phyloP scores from a whole-genome alignment of 1,284 basidiomycete genomes.

The Vanrija sp. region DNA sequence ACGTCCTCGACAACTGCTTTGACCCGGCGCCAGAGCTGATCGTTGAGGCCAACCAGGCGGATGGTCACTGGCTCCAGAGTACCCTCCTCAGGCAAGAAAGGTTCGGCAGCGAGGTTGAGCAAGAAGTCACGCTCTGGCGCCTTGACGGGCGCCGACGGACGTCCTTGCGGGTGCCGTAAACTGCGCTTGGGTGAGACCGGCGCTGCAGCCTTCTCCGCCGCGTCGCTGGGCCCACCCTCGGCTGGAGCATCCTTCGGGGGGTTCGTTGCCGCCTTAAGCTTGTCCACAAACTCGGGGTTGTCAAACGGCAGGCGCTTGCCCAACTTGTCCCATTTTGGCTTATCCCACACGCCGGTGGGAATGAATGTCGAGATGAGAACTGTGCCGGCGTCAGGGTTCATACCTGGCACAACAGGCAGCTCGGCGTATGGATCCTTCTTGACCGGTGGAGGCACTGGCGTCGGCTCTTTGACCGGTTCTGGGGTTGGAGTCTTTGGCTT shows the following conservation, averaged over 20 bases:
- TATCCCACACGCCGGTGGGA: conserved; percentile 25
- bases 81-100: conserved; percentile 28
- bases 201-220: background rate
- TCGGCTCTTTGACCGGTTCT: conserved; percentile 4
- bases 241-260: background rate
- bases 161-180: background rate
- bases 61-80: conserved; percentile 34
- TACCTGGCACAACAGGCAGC: conserved; percentile 27
- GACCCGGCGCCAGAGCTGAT: conserved; percentile 32
- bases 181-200: background rate
- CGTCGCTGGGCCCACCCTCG: background rate
- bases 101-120: conserved; percentile 34
- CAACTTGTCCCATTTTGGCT: conserved; percentile 32
- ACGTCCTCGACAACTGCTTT: conserved; percentile 27
- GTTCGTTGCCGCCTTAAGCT: conserved; percentile 1
- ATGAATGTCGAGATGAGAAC: conserved; percentile 37
- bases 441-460: conserved; percentile 1
- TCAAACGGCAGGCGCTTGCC: conserved; percentile 32
- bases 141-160: background rate
- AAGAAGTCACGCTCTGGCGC: conserved; percentile 5
- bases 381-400: conserved; percentile 27
- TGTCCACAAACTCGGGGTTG: conserved; percentile 25
- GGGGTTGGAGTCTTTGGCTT: conserved; percentile 9
- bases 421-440: conserved; percentile 6
- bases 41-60: conserved; percentile 28